phyloP scores from a whole-genome alignment of 2,329 filamentous ascomycete species.

The Thermothelomyces thermophilus region DNA sequence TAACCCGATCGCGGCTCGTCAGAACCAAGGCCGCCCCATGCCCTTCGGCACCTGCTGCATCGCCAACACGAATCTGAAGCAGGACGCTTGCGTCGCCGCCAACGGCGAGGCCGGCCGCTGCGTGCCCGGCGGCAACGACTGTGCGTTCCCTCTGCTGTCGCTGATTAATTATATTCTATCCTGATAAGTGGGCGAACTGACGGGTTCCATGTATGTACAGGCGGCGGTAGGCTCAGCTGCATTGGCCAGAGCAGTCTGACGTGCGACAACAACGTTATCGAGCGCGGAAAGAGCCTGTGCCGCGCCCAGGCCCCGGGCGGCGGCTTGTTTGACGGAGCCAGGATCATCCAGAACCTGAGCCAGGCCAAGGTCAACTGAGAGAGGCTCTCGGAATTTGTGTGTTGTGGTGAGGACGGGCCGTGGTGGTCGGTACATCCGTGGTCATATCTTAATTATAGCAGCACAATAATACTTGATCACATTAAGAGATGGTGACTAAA shows the following conservation, averaged over 20 bases:
- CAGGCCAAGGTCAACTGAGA: conserved; percentile 27
- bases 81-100: conserved; percentile 31
- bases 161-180: not conserved
- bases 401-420: too few species aligned
- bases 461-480: too few species aligned
- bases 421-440: too few species aligned
- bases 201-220: too few species aligned
- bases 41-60: conserved; percentile 32
- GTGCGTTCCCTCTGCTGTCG: conserved; percentile 22
- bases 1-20: conserved; percentile 24
- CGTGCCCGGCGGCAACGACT: conserved; percentile 32
- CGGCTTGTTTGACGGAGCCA: conserved; percentile 27
- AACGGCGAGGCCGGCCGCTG: conserved; percentile 31
- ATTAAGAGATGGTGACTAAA: too few species aligned
- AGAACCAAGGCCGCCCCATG: conserved; percentile 32
- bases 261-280: conserved; percentile 21
- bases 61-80: conserved; percentile 31
- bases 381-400: too few species aligned
- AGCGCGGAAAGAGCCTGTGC: conserved; percentile 26
- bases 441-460: too few species aligned
- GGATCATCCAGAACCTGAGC: conserved; percentile 21
- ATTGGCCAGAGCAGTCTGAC: conserved; percentile 18
- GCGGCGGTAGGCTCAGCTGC: conserved; percentile 21
- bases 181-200: too few species aligned
- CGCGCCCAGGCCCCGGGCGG: conserved; percentile 24